Evolutionary conservation across 805 yeast species (phyloP), one percentile per base, ranked within the genome.

Genomic region (Naumovozyma dairenensis): DNA sequence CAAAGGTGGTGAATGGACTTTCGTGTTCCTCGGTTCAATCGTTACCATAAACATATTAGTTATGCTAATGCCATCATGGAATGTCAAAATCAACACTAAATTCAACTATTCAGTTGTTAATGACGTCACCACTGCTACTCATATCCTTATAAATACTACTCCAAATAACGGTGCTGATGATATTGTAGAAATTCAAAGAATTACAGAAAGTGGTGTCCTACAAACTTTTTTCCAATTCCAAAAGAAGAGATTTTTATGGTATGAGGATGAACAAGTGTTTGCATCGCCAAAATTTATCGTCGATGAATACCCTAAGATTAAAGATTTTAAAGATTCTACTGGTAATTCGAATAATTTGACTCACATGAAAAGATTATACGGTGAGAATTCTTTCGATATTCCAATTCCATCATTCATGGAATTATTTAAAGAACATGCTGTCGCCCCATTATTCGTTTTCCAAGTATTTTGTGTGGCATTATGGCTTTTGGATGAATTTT

Each of bases 361-460:
- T n/a, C 57, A 59, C 34, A 42, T 58, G 4, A 61, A 51, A 35
- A 73, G 86, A 51, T 62, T 72, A 38, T 92, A 79, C 55, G 98
- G 98, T 34, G 67, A 68, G 44, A 92, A 92, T 64, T 71, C 71
- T 45, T 92, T 92, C 54, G 98, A 92, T 53, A 89, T 92, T 45
- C 98, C 98, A 20, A 72, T 92, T 35, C 98, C 98, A 32, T 74
- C 95, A 0, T 89, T 92, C 49, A 43, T 71, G 36, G 97, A 89
- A 59, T 67, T 92, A 49, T 92, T 92, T 67, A 80, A 84, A 53
- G 97, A 92, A 61, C 98, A 92, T 57, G 97, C 97, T 8, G 87
- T 92, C 25, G 97, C 98, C 10, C 98, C 98, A 9, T 84, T 92
- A 58, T 92, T 92, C 49, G 95, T 92, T 17, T 92, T 92, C 67